Evolutionary conservation across 192 early-diverging fungal genomes (phyloP).

Genomic region (Anaeromyces robustus): DNA sequence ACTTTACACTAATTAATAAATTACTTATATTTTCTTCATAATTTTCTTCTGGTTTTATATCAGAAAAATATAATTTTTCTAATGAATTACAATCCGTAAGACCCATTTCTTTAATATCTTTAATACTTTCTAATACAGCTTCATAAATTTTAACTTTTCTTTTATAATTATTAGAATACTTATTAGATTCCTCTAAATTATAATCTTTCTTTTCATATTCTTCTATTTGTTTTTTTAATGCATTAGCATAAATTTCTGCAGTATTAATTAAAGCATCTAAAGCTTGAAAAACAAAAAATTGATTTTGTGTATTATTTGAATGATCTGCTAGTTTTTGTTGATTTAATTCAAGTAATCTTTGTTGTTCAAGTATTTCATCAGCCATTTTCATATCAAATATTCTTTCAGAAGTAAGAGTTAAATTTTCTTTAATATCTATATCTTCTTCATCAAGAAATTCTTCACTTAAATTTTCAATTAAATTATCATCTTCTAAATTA

Average conservation of each 20-base stretch:
- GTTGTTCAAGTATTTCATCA: not conserved
- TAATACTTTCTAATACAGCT: not conserved
- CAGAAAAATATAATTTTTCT: not conserved
- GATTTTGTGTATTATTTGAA: not conserved
- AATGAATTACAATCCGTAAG: not conserved
- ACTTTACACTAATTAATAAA: not conserved
- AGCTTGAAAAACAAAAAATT: not conserved
- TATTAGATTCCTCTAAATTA: not conserved
- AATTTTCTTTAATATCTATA: not conserved
- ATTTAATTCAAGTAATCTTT: not conserved
- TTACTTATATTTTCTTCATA: not conserved
- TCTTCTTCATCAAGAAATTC: not conserved
- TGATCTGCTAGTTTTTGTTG: not conserved
- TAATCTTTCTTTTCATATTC: not conserved
- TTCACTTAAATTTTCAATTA: not conserved
- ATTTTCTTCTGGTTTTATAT: not conserved
- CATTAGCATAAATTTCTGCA: not conserved
- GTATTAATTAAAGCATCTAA: not conserved
- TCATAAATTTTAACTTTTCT: not conserved
- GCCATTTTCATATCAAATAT: not conserved
- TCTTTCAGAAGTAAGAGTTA: not conserved
- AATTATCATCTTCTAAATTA: not conserved
- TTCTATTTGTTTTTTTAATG: not conserved
- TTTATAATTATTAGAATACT: not conserved
- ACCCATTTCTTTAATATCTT: not conserved